A percentile compares a stretch with the other conserved stretches of the same genome.
phyloP scores from a whole-genome alignment of 768 basidiomycete genomes.

The Lactifluus pinguis region DNA sequence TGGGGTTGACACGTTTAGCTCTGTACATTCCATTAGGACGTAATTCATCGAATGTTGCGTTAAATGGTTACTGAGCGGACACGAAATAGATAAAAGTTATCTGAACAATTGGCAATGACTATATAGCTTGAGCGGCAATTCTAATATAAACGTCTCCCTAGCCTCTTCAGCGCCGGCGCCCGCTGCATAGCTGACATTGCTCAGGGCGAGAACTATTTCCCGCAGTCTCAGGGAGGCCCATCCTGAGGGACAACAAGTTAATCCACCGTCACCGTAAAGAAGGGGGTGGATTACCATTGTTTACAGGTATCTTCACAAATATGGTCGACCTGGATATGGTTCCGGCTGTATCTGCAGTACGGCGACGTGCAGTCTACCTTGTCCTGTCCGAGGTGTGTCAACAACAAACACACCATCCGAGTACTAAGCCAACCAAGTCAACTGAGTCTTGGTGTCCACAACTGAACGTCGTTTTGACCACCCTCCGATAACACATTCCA shows the following conservation, averaged over 20 bases:
- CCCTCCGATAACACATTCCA: constrained; percentile 15
- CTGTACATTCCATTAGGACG: neutral
- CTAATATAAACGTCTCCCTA: neutral
- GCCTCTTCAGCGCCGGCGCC: neutral
- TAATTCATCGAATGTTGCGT: neutral
- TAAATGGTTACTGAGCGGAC: neutral
- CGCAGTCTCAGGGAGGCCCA: neutral
- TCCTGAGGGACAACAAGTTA: neutral
- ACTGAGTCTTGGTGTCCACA: constrained; percentile 13
- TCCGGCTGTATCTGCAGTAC: constrained; percentile 7
- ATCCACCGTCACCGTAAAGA: neutral
- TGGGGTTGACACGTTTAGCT: neutral
- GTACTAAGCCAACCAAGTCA: neutral
- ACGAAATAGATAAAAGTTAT: constrained; percentile 2
- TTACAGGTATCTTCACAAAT: neutral
- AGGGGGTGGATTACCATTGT: neutral
- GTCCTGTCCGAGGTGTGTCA: neutral
- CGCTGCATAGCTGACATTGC: constrained; percentile 11
- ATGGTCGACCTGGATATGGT: neutral
- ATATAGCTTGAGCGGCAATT: neutral
- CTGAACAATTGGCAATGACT: neutral
- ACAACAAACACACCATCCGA: no score
- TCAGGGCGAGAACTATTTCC: neutral
- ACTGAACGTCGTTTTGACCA: neutral
- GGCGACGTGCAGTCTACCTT: neutral